Conservation (phyloP, 2,329 filamentous ascomycete species). For the Alternaria triticimaculans region DNA sequence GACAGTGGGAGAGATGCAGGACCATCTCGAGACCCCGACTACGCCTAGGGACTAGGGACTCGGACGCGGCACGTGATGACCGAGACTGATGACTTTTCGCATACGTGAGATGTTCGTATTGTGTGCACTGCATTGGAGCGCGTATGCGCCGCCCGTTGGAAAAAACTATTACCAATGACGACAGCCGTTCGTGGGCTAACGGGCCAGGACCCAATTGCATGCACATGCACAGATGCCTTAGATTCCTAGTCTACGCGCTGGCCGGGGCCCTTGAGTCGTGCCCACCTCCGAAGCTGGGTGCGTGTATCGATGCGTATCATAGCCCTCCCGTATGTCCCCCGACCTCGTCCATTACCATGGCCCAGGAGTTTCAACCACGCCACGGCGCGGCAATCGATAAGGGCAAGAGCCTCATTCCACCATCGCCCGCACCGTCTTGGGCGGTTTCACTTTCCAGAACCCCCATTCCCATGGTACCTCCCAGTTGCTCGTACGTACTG, state of each 20-base stretch:
- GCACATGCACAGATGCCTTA: constrained; percentile 22
- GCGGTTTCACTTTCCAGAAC: background rate
- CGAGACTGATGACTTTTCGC: constrained; percentile 18
- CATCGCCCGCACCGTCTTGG: background rate
- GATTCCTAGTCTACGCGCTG: constrained; percentile 20
- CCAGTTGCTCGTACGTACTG: constrained; percentile 8
- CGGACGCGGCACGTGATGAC: constrained; percentile 25
- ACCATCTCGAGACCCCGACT: background rate
- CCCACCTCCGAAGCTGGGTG: background rate
- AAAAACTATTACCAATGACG: constrained; percentile 22
- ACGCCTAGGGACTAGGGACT: background rate
- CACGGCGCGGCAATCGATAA: constrained; percentile 29
- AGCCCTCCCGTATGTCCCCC: background rate
- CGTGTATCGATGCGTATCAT: constrained; percentile 1
- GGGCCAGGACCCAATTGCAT: constrained; percentile 24
- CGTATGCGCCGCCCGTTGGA: constrained; percentile 19
- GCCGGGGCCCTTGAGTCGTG: constrained; percentile 26
- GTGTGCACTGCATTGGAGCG: constrained; percentile 18
- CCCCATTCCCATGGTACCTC: constrained; percentile 6
- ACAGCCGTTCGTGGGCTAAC: constrained; percentile 23
- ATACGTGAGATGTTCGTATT: constrained; percentile 9
- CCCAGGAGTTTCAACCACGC: constrained; percentile 21
- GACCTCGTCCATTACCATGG: background rate
- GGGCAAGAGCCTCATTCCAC: constrained; percentile 19
- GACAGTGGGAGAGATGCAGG: constrained; percentile 7